phyloP scores from a whole-genome alignment of 495 filamentous ascomycete species.

The Lineolata rhizophorae region DNA sequence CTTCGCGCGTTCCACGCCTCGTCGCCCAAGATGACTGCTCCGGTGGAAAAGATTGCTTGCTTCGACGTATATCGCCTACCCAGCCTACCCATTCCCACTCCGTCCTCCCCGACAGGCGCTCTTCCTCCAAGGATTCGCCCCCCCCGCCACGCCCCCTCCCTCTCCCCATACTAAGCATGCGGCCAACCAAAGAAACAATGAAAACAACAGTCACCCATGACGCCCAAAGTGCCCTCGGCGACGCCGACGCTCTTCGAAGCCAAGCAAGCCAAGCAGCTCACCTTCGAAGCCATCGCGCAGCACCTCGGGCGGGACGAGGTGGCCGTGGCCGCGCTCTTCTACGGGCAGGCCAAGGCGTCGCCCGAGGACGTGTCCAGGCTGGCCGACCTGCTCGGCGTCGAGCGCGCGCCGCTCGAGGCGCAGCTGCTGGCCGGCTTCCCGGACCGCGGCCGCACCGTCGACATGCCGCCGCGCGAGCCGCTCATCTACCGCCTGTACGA shows the following conservation, averaged over 20 bases:
- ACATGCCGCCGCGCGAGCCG: slow-evolving; percentile 89
- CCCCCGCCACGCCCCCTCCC: too few species aligned
- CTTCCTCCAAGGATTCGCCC: too few species aligned
- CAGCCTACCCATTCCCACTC: too few species aligned
- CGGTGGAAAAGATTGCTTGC: too few species aligned
- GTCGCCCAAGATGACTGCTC: too few species aligned
- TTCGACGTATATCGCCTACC: too few species aligned
- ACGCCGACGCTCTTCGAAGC: slow-evolving; percentile 66
- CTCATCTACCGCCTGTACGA: slow-evolving; percentile 89
- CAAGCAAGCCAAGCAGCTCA: slow-evolving; percentile 52
- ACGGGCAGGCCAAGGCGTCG: slow-evolving; percentile 70
- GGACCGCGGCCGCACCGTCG: slow-evolving; percentile 59
- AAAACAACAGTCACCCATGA: too few species aligned
- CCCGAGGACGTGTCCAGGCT: slow-evolving; percentile 58
- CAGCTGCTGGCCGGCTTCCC: slow-evolving; percentile 48
- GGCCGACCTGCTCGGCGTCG: slow-evolving; percentile 39
- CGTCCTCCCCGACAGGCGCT: too few species aligned
- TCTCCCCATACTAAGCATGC: too few species aligned
- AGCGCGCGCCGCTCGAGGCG: slow-evolving; percentile 29
- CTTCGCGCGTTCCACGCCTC: too few species aligned
- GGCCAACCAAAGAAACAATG: too few species aligned
- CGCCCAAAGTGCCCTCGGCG: too few species aligned
- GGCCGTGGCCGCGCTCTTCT: slow-evolving; percentile 80
- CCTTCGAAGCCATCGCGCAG: slow-evolving; percentile 61
- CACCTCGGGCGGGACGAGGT: slow-evolving; percentile 72